Evolutionary conservation across 768 basidiomycete genomes (phyloP).

Genomic region (Boletus rubescentipes): DNA sequence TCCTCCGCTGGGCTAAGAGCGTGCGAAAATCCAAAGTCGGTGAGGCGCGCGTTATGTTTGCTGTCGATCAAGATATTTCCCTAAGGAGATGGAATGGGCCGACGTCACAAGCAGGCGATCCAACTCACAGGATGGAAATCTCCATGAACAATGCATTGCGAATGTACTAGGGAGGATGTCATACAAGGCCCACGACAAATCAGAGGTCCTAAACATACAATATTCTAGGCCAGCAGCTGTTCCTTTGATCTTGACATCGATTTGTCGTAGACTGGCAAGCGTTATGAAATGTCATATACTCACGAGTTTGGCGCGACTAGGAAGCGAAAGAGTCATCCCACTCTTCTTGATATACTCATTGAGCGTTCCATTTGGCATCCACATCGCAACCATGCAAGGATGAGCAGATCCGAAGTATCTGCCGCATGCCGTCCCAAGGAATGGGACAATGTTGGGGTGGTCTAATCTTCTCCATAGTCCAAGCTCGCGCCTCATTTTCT

Average conservation of each 20-base stretch:
- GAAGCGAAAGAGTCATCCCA: background rate
- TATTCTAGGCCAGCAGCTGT: slow-evolving; percentile 1
- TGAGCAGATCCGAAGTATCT: background rate
- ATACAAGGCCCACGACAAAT: background rate
- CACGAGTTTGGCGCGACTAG: background rate
- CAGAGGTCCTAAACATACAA: background rate
- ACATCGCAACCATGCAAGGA: slow-evolving; percentile 7
- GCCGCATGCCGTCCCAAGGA: background rate
- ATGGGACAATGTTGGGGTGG: slow-evolving; percentile 9
- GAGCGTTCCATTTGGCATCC: slow-evolving; percentile 8
- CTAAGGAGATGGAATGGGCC: background rate
- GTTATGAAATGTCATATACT: background rate
- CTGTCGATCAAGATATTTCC: slow-evolving; percentile 2
- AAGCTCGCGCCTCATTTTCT: slow-evolving; percentile 6
- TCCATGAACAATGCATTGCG: background rate
- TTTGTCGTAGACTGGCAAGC: background rate
- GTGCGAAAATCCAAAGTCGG: slow-evolving; percentile 7
- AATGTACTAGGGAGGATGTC: slow-evolving; percentile 1
- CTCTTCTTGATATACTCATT: background rate
- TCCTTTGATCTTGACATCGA: background rate
- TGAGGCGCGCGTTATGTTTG: background rate
- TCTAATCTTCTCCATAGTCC: slow-evolving; percentile 7
- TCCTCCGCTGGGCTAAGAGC: background rate
- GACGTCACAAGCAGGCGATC: background rate
- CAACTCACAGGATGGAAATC: slow-evolving; percentile 8